A percentile compares a stretch with the other conserved stretches of the same genome.
These are phyloP conservation scores for Pleurotus ostreatus DNA, from an alignment of 768 basidiomycete species.

Conservation along the genomic window DNA sequence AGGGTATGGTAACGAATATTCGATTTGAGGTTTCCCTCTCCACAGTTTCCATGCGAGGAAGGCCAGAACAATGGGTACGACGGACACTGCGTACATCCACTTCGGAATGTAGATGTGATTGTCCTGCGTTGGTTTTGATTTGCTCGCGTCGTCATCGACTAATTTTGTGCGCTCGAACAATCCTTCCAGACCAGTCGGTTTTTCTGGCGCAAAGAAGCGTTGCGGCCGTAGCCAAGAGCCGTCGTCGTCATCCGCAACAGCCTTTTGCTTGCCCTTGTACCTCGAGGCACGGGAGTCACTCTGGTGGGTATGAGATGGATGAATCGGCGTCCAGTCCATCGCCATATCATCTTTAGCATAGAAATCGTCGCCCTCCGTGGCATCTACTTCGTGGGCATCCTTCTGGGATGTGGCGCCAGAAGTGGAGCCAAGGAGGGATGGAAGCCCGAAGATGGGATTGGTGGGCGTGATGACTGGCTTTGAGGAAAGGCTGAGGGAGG, in stretches of 20 bases:
- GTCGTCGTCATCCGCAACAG: conserved; percentile 27
- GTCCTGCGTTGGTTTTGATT: not conserved
- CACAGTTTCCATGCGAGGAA: not conserved
- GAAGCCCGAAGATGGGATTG: conserved; percentile 64
- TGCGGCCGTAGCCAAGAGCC: conserved; percentile 62
- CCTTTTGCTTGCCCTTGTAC: conserved; percentile 16
- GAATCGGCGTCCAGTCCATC: conserved; percentile 71
- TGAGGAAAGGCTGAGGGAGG: conserved; percentile 60
- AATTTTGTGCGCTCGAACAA: conserved; percentile 61
- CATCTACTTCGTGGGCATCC: not conserved
- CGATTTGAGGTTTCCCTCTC: not conserved
- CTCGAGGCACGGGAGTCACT: conserved; percentile 9
- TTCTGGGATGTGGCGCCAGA: conserved; percentile 20
- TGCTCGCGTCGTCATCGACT: conserved; percentile 35
- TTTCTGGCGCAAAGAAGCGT: conserved; percentile 73
- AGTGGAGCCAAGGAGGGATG: conserved; percentile 44
- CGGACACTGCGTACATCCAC: conserved; percentile 14
- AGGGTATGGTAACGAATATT: conserved; percentile 1
- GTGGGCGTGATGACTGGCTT: conserved; percentile 47
- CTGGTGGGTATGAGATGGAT: conserved; percentile 18
- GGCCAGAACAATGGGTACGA: conserved; percentile 10
- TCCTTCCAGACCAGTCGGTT: conserved; percentile 71
- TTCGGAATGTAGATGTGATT: not conserved
- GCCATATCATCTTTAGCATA: conserved; percentile 55
- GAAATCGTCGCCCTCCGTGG: conserved; percentile 30